phyloP scores from a whole-genome alignment of 1,284 basidiomycete genomes.

The Coniferiporia sulphurascens region DNA sequence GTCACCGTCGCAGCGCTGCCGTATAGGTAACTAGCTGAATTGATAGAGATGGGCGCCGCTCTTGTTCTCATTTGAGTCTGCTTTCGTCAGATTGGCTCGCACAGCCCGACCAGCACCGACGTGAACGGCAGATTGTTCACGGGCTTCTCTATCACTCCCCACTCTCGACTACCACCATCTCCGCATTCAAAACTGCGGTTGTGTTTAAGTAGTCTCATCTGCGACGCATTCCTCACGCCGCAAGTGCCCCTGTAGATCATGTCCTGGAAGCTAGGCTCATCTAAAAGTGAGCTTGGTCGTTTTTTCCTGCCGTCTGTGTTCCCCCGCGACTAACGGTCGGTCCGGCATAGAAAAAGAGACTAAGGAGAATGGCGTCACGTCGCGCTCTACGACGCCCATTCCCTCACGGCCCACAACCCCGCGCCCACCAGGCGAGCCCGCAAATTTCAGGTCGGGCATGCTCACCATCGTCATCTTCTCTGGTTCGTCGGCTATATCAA shows the following conservation, averaged over 20 bases:
- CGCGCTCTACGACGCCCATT: slow-evolving; percentile 70
- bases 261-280: slow-evolving; percentile 41
- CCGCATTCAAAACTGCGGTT: background rate
- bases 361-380: slow-evolving; percentile 59
- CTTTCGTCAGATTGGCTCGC: background rate
- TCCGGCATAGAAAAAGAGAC: slow-evolving; percentile 50
- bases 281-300: slow-evolving; percentile 33
- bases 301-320: background rate
- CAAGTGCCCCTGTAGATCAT: slow-evolving; percentile 21
- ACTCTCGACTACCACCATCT: background rate
- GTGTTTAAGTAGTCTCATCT: background rate
- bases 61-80: background rate
- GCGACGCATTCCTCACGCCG: background rate
- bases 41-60: background rate
- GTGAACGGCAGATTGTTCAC: background rate
- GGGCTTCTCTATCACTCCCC: background rate
- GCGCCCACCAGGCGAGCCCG: slow-evolving; percentile 46
- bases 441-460: slow-evolving; percentile 69
- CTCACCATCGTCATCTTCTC: slow-evolving; percentile 87
- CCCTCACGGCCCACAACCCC: slow-evolving; percentile 69
- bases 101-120: background rate
- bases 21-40: background rate
- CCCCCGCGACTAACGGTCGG: background rate
- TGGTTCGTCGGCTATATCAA: slow-evolving; percentile 38
- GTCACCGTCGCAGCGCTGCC: background rate